phyloP scores from a whole-genome alignment of 2,329 filamentous ascomycete species.

The Colletotrichum endophyticum region DNA sequence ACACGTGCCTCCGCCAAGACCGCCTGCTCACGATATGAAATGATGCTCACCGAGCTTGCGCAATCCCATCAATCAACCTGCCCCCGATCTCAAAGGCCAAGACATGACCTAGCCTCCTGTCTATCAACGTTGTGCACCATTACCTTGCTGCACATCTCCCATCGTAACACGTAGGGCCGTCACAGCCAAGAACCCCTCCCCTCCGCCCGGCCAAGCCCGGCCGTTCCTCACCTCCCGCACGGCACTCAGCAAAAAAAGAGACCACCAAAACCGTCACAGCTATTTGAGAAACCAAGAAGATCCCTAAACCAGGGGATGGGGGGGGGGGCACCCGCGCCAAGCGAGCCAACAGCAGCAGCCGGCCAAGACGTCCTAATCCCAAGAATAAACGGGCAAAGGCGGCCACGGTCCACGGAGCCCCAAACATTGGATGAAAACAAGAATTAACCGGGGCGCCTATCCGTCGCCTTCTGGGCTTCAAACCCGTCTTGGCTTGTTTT shows the following conservation, averaged over 20 bases:
- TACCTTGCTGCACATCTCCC: background rate
- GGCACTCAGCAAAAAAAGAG: background rate
- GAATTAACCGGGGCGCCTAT: background rate
- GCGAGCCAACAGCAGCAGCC: background rate
- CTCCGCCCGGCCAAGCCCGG: background rate
- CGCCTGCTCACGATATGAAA: background rate
- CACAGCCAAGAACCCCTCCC: background rate
- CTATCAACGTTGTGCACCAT: background rate
- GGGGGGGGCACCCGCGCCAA: background rate
- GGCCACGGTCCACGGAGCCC: background rate
- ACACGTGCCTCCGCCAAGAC: background rate
- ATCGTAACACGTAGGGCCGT: background rate
- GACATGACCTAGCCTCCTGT: background rate
- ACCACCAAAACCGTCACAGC: background rate
- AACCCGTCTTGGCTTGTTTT: background rate
- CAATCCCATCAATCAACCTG: background rate
- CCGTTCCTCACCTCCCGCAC: background rate
- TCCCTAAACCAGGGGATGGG: background rate
- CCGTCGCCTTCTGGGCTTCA: background rate
- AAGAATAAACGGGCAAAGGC: background rate
- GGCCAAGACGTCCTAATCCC: background rate
- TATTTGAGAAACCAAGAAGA: background rate
- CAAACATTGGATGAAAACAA: background rate
- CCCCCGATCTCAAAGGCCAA: background rate
- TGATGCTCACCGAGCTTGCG: background rate